These are phyloP conservation scores for Aphelidium insulamus DNA, from an alignment of 371 early-diverging fungal species.

Conservation along the genomic window DNA sequence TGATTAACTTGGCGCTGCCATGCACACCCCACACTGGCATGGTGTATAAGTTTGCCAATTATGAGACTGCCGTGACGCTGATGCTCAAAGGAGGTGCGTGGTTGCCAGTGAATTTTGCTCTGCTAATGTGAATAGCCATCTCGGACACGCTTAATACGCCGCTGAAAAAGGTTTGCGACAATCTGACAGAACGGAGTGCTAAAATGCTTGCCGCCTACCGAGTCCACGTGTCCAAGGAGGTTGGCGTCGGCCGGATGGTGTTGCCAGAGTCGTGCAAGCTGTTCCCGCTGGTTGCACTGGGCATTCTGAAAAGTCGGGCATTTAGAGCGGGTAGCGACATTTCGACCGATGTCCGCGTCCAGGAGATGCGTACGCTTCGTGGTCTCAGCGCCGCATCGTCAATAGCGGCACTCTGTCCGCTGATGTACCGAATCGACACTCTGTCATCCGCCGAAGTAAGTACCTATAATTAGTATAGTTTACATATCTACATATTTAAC, in stretches of 20 bases:
- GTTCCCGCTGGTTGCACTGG: constrained; percentile 67
- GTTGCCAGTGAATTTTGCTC: not conserved
- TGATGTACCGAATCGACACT: constrained; percentile 46
- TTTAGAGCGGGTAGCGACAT: constrained; percentile 36
- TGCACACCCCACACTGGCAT: constrained; percentile 46
- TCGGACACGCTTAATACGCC: constrained; percentile 34
- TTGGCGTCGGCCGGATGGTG: constrained; percentile 80
- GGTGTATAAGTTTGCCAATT: constrained; percentile 72
- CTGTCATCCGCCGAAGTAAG: constrained; percentile 39
- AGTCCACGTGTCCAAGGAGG: constrained; percentile 66
- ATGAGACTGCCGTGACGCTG: constrained; percentile 72
- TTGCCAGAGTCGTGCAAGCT: constrained; percentile 89
- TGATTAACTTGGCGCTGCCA: constrained; percentile 64
- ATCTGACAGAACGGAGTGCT: constrained; percentile 62
- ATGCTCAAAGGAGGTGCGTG: constrained; percentile 29
- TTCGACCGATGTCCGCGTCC: constrained; percentile 26
- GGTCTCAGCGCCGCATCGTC: constrained; percentile 21
- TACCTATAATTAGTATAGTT: too few relatives aligned
- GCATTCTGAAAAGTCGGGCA: constrained; percentile 52
- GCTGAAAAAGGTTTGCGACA: constrained; percentile 55
- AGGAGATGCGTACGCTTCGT: constrained; percentile 1
- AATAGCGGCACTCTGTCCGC: constrained; percentile 51
- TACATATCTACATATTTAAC: too few relatives aligned
- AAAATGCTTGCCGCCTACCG: constrained; percentile 78
- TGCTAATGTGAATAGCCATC: constrained; percentile 19